These are phyloP conservation scores for Lasiodiplodia hormozganensis DNA, from an alignment of 2,329 filamentous ascomycete genomes.

Conservation along the genomic window DNA sequence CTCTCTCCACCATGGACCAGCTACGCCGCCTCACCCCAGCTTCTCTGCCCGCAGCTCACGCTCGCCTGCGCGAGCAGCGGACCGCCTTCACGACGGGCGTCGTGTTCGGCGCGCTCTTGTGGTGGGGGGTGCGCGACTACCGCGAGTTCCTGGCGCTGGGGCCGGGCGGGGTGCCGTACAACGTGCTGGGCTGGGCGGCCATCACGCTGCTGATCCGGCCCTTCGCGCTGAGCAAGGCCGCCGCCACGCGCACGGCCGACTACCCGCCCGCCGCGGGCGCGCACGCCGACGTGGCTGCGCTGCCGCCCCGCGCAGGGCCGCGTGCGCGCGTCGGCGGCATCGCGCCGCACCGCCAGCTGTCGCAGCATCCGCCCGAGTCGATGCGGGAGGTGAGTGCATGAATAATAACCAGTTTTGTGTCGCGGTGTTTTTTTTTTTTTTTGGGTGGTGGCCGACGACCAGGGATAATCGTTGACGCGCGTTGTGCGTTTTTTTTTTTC, in stretches of 20 bases:
- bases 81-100: not conserved
- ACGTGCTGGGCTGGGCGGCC: constrained; percentile 4
- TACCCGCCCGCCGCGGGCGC: not conserved
- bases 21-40: not conserved
- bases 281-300: not conserved
- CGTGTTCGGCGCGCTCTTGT: not conserved
- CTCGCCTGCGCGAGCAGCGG: not conserved
- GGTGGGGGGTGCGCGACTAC: constrained; percentile 3
- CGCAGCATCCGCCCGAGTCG: not conserved
- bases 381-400: not conserved
- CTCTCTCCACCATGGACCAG: not conserved
- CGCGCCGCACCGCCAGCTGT: constrained; percentile 10
- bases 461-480: no score
- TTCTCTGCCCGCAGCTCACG: not conserved
- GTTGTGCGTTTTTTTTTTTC: no score
- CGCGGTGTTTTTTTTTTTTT: no score
- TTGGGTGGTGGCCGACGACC: no score
- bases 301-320: not conserved
- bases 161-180: constrained; percentile 1
- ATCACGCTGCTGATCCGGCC: constrained; percentile 4
- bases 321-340: constrained; percentile 4
- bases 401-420: no score
- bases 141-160: constrained; percentile 2
- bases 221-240: not conserved
- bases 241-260: not conserved